Conservation (phyloP, 2,329 filamentous ascomycete genomes). For the Zymoseptoria tritici region DNA sequence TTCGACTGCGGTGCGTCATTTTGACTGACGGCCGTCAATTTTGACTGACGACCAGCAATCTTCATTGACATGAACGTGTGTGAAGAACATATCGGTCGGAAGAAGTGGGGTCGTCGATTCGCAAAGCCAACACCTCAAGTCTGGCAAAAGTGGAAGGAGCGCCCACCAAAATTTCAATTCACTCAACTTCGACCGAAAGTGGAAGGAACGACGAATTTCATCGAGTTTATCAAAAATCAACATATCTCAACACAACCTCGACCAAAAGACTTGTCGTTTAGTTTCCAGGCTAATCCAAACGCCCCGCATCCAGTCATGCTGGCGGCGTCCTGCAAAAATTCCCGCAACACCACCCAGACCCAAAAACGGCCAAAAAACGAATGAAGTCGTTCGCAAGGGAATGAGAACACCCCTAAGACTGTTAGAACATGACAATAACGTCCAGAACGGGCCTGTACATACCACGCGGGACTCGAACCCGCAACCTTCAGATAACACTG, state of each 20-base stretch:
- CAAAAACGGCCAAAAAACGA: not conserved
- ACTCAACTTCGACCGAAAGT: not conserved
- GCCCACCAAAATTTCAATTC: not conserved
- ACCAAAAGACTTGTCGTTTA: not conserved
- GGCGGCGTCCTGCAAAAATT: too few species aligned
- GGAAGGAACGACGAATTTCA: not conserved
- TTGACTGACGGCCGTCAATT: too few species aligned
- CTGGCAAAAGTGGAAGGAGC: not conserved
- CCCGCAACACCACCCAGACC: too few species aligned
- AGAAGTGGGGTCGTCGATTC: not conserved
- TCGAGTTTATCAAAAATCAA: not conserved
- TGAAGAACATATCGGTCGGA: too few species aligned
- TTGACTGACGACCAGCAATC: too few species aligned
- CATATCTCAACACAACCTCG: not conserved
- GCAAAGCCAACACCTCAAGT: not conserved
- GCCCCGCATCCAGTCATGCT: not conserved
- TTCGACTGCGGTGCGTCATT: too few species aligned
- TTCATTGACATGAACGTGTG: too few species aligned
- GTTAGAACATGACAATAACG: too few species aligned
- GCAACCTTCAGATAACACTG: too few species aligned
- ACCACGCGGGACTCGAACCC: constrained; percentile 17
- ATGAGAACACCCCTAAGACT: constrained; percentile 4
- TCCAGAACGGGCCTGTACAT: too few species aligned
- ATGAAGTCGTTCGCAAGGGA: not conserved
- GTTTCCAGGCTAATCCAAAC: not conserved